These are phyloP conservation scores for Przewalskia tangutica DNA, from an alignment of 257 asterid genomes.

Conservation along the genomic window DNA sequence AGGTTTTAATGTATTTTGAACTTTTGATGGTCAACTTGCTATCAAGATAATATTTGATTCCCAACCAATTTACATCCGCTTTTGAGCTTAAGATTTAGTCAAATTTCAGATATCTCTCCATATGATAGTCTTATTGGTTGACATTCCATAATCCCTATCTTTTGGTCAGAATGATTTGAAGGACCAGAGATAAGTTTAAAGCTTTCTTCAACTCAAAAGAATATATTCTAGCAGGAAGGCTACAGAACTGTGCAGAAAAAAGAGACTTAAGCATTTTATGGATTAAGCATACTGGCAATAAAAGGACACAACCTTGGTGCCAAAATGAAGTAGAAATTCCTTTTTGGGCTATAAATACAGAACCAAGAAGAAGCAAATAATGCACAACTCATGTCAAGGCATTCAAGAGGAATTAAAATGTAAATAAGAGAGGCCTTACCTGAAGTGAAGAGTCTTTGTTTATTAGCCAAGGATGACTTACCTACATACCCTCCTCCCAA, in stretches of 20 bases:
- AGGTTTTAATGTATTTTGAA: too few species aligned
- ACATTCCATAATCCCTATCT: neutral
- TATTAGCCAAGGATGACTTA: slow-evolving; percentile 10
- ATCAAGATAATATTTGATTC: too few species aligned
- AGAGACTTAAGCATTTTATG: neutral
- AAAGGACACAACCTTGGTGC: neutral
- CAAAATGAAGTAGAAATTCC: neutral
- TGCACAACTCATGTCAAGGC: neutral
- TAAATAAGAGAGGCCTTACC: neutral
- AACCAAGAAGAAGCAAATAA: neutral
- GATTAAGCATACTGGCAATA: neutral
- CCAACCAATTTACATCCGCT: too few species aligned
- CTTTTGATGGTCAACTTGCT: too few species aligned
- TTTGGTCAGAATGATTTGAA: neutral
- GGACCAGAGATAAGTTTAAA: neutral
- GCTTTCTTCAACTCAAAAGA: neutral
- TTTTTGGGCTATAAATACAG: neutral
- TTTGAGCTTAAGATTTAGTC: neutral
- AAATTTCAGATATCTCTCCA: neutral
- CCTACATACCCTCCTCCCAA: neutral
- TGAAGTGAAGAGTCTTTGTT: slow-evolving; percentile 5
- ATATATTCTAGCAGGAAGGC: neutral
- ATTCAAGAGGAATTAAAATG: neutral
- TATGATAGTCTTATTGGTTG: neutral
- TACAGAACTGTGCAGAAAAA: neutral